Evolutionary conservation across 805 yeast genomes (phyloP).

Genomic region (Kluyveromyces dobzhanskii): DNA sequence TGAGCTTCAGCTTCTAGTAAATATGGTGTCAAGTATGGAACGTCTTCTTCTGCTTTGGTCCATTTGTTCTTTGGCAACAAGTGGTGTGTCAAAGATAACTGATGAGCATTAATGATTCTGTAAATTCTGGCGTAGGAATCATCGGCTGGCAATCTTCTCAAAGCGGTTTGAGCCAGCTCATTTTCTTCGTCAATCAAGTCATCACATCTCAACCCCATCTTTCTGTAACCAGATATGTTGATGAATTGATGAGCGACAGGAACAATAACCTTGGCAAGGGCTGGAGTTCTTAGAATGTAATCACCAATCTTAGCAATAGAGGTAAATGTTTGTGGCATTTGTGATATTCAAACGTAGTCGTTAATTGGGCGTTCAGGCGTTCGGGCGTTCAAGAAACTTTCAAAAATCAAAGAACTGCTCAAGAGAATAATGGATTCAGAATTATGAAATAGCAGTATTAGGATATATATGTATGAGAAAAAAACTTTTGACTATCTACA

Average conservation of each 20-base stretch:
- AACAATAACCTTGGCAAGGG: slow-evolving; percentile 62
- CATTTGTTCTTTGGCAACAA: slow-evolving; percentile 75
- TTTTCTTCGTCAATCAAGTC: slow-evolving; percentile 85
- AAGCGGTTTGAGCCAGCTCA: slow-evolving; percentile 78
- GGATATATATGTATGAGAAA: no score
- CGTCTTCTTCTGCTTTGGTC: slow-evolving; percentile 71
- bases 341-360: not conserved
- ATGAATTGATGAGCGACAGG: slow-evolving; percentile 75
- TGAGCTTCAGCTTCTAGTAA: slow-evolving; percentile 92
- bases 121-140: slow-evolving; percentile 85
- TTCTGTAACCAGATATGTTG: slow-evolving; percentile 83
- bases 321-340: slow-evolving; percentile 44
- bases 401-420: no score
- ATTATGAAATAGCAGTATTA: no score
- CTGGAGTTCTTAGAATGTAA: slow-evolving; percentile 71
- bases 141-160: slow-evolving; percentile 75
- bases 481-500: no score
- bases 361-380: not conserved
- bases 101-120: slow-evolving; percentile 90
- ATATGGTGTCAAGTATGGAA: slow-evolving; percentile 78
- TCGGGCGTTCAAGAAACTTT: no score
- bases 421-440: no score
- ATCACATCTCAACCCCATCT: slow-evolving; percentile 85
- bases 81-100: slow-evolving; percentile 74
- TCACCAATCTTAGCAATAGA: slow-evolving; percentile 68